Evolutionary conservation across 495 filamentous ascomycete genomes (phyloP).

Genomic region (Thozetella sp.): DNA sequence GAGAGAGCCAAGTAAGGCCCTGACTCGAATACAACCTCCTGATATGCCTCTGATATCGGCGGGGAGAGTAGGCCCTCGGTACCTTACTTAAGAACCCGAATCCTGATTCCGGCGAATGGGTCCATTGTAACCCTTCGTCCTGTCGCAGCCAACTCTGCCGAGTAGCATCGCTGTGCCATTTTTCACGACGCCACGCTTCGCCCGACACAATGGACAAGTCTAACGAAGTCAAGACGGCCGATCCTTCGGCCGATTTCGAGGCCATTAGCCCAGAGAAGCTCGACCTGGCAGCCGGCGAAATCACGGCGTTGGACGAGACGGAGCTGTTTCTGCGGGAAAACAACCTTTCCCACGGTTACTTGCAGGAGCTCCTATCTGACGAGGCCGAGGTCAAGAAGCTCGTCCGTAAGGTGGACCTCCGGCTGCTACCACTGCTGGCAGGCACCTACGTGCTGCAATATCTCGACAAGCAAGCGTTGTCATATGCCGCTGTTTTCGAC

Average conservation of each 20-base stretch:
- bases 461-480: background rate
- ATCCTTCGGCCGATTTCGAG: background rate
- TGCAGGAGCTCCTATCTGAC: background rate
- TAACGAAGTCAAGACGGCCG: background rate
- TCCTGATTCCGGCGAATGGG: too few relatives aligned
- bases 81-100: too few relatives aligned
- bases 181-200: too few relatives aligned
- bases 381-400: background rate
- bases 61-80: too few relatives aligned
- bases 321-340: background rate
- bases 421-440: background rate
- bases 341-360: background rate
- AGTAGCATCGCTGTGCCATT: too few relatives aligned
- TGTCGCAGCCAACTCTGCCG: too few relatives aligned
- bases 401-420: background rate
- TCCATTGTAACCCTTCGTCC: too few relatives aligned
- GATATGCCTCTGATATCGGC: too few relatives aligned
- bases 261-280: background rate
- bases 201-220: too few relatives aligned
- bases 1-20: too few relatives aligned
- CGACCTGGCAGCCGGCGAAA: background rate
- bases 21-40: too few relatives aligned
- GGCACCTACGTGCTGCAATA: background rate
- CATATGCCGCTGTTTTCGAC: background rate
- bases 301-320: background rate